These are phyloP conservation scores for Phytophthora fragariaefolia DNA, from an alignment of 352 stramenopile species.

Conservation along the genomic window DNA sequence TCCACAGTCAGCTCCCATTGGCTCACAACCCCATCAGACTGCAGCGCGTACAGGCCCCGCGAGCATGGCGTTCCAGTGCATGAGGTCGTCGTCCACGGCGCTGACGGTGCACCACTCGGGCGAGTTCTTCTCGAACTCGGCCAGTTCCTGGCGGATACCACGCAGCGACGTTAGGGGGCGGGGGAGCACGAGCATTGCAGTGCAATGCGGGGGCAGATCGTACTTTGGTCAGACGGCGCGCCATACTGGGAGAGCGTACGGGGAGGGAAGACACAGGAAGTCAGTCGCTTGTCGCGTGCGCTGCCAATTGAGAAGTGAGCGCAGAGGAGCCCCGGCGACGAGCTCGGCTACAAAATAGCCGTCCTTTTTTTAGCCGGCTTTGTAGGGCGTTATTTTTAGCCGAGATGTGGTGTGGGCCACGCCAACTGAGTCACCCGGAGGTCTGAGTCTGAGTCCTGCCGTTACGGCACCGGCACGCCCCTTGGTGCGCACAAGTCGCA, in stretches of 20 bases:
- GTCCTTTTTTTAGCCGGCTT: conserved; percentile 9
- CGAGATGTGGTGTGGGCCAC: conserved; percentile 8
- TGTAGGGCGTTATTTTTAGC: conserved; percentile 38
- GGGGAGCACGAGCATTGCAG: not conserved
- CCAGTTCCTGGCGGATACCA: conserved; percentile 73
- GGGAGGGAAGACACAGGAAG: not conserved
- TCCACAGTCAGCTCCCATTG: conserved; percentile 7
- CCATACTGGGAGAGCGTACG: conserved; percentile 50
- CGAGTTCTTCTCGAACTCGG: conserved; percentile 90
- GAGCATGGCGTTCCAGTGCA: conserved; percentile 93
- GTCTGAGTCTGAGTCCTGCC: conserved; percentile 15
- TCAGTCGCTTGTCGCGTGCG: conserved; percentile 15
- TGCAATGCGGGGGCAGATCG: not conserved
- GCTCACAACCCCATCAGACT: not conserved
- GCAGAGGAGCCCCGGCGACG: not conserved
- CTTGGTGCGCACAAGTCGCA: conserved; percentile 32
- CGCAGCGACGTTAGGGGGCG: not conserved
- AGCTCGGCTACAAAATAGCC: conserved; percentile 8
- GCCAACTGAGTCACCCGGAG: too few relatives aligned
- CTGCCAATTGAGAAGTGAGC: conserved; percentile 40
- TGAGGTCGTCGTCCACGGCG: conserved; percentile 87
- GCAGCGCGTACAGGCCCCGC: conserved; percentile 72
- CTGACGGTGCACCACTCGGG: conserved; percentile 90
- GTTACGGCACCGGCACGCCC: conserved; percentile 17
- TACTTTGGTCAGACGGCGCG: conserved; percentile 85